Conservation (phyloP, 2,329 filamentous ascomycete species). For the Mollisiaceae sp. region DNA sequence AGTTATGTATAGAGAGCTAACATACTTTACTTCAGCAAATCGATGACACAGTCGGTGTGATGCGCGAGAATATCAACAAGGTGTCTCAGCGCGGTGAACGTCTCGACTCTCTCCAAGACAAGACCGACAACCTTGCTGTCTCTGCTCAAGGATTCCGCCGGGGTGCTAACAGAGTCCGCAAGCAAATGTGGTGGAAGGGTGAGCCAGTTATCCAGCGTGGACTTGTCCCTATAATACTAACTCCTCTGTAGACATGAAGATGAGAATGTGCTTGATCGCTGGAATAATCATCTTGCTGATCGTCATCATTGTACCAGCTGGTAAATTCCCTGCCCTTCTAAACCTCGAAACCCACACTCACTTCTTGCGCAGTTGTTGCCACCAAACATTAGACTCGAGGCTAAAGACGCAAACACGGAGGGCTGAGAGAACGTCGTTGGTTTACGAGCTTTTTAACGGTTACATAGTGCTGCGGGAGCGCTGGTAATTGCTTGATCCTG, state of each 20-base stretch:
- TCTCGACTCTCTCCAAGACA: constrained; percentile 87
- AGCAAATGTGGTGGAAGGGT: constrained; percentile 98
- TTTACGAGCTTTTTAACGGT: constrained; percentile 15
- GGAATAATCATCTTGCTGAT: constrained; percentile 91
- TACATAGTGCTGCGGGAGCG: constrained; percentile 31
- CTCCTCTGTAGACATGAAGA: constrained; percentile 81
- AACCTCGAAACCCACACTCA: constrained; percentile 34
- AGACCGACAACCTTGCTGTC: constrained; percentile 91
- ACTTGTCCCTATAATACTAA: constrained; percentile 20
- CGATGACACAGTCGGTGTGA: constrained; percentile 90
- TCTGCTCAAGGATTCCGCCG: constrained; percentile 95
- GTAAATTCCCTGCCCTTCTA: constrained; percentile 56
- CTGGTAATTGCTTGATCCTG: constrained; percentile 43
- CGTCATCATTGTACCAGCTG: constrained; percentile 91
- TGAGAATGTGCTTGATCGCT: constrained; percentile 93
- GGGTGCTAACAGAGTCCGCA: constrained; percentile 93
- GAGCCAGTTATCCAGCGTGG: not conserved
- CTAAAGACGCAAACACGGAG: constrained; percentile 24
- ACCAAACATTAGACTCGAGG: constrained; percentile 45
- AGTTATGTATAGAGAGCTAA: constrained; percentile 28
- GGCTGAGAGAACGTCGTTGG: constrained; percentile 6
- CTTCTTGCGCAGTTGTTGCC: constrained; percentile 47
- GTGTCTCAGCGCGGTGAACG: constrained; percentile 91
- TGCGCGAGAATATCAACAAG: constrained; percentile 98
- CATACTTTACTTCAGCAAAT: constrained; percentile 73